These are phyloP conservation scores for Metarhizium brunneum DNA, from an alignment of 2,329 filamentous ascomycete species.

Conservation along the genomic window DNA sequence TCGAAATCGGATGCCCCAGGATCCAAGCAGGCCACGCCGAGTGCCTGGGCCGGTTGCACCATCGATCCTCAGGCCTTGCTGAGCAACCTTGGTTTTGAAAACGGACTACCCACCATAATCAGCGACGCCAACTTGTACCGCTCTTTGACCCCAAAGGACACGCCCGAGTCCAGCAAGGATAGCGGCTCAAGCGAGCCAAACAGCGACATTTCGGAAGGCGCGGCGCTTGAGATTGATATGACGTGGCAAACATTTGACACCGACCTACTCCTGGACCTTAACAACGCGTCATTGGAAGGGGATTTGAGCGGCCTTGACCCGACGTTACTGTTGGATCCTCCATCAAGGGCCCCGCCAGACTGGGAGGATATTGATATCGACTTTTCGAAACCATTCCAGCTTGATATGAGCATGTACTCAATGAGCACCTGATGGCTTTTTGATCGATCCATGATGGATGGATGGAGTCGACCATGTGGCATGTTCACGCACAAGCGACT, in stretches of 20 bases:
- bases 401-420: slow-evolving; percentile 35
- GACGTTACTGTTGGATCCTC: slow-evolving; percentile 17
- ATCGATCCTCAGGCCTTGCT: slow-evolving; percentile 40
- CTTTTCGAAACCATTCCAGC: slow-evolving; percentile 42
- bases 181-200: slow-evolving; percentile 49
- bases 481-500: background rate
- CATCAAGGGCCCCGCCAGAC: slow-evolving; percentile 16
- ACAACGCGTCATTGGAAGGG: slow-evolving; percentile 19
- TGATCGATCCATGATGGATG: slow-evolving; percentile 13
- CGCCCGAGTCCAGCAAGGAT: slow-evolving; percentile 55
- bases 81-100: slow-evolving; percentile 24
- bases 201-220: slow-evolving; percentile 50
- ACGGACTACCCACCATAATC: slow-evolving; percentile 33
- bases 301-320: slow-evolving; percentile 18
- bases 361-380: slow-evolving; percentile 44
- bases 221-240: slow-evolving; percentile 42
- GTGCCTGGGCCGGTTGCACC: slow-evolving; percentile 32
- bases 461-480: background rate
- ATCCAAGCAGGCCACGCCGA: slow-evolving; percentile 6
- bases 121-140: slow-evolving; percentile 45
- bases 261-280: slow-evolving; percentile 34
- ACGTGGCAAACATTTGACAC: slow-evolving; percentile 41
- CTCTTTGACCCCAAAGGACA: slow-evolving; percentile 51
- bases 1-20: slow-evolving; percentile 13
- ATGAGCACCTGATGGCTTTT: slow-evolving; percentile 10